Evolutionary conservation across 2,329 filamentous ascomycete species (phyloP).

Genomic region (Hypoxylon sp.): DNA sequence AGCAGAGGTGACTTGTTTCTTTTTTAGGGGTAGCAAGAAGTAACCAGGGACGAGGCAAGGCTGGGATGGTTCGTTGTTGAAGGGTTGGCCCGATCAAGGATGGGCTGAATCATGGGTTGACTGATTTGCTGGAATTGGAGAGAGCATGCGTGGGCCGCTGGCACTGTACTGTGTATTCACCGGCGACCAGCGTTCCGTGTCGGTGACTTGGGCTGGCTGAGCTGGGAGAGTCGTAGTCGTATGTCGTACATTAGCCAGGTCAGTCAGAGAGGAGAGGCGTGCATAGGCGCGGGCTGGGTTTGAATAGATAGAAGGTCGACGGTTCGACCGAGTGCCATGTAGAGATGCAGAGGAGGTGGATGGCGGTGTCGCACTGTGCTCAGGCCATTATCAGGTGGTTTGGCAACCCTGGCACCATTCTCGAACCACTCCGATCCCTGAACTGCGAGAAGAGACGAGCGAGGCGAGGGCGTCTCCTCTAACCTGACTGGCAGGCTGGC

Average conservation of each 20-base stretch:
- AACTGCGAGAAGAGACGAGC: slow-evolving; percentile 18
- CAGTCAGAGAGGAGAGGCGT: not conserved
- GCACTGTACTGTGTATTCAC: slow-evolving; percentile 21
- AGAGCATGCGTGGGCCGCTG: slow-evolving; percentile 6
- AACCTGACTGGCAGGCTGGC: not conserved
- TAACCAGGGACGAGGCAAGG: slow-evolving; percentile 12
- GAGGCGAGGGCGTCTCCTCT: not conserved
- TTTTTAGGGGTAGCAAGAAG: slow-evolving; percentile 24
- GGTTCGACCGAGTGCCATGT: no score
- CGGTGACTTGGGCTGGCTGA: not conserved
- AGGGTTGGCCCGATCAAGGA: slow-evolving; percentile 27
- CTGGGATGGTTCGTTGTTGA: slow-evolving; percentile 21
- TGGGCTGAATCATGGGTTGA: slow-evolving; percentile 17
- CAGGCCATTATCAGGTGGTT: slow-evolving; percentile 37
- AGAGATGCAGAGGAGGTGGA: not conserved
- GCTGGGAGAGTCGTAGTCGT: no score
- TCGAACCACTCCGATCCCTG: slow-evolving; percentile 35
- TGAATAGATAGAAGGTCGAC: not conserved
- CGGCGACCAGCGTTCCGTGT: slow-evolving; percentile 34
- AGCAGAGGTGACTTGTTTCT: slow-evolving; percentile 28
- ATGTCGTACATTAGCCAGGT: no score
- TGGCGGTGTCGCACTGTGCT: slow-evolving; percentile 30
- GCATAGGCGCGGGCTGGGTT: not conserved
- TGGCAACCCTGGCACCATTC: slow-evolving; percentile 32
- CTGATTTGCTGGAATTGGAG: slow-evolving; percentile 21